phyloP scores from a whole-genome alignment of 495 filamentous ascomycete genomes.

The Aspergillus nidulans region DNA sequence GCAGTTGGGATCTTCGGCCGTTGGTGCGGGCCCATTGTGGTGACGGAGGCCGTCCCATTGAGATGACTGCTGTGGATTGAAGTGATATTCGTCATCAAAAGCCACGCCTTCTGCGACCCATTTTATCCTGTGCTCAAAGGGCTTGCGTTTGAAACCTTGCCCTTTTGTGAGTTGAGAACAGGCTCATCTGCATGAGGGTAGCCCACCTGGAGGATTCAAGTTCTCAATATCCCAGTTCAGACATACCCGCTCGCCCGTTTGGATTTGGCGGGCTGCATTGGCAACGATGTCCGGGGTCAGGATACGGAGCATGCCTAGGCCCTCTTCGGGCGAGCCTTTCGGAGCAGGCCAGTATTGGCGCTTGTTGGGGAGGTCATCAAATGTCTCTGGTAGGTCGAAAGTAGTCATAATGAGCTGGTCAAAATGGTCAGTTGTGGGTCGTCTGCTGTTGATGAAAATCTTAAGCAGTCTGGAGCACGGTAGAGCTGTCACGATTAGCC shows the following conservation, averaged over 20 bases:
- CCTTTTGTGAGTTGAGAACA: background rate
- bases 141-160: slow-evolving; percentile 49
- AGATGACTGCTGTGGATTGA: slow-evolving; percentile 72
- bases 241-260: slow-evolving; percentile 45
- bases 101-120: slow-evolving; percentile 43
- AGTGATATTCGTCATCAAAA: slow-evolving; percentile 64
- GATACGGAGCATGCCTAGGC: slow-evolving; percentile 50
- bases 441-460: background rate
- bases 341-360: slow-evolving; percentile 44
- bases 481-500: background rate
- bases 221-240: slow-evolving; percentile 51
- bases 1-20: slow-evolving; percentile 30
- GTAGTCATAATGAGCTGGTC: slow-evolving; percentile 19
- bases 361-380: slow-evolving; percentile 47
- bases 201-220: slow-evolving; percentile 39
- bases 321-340: slow-evolving; percentile 44
- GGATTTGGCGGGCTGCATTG: slow-evolving; percentile 43
- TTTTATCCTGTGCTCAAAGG: slow-evolving; percentile 56
- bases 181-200: background rate
- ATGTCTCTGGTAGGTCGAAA: slow-evolving; percentile 32
- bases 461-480: background rate
- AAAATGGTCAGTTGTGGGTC: background rate
- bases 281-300: slow-evolving; percentile 47
- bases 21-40: slow-evolving; percentile 36
- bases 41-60: slow-evolving; percentile 81